Evolutionary conservation across 805 yeast species (phyloP).

Genomic region (Candida awuae): DNA sequence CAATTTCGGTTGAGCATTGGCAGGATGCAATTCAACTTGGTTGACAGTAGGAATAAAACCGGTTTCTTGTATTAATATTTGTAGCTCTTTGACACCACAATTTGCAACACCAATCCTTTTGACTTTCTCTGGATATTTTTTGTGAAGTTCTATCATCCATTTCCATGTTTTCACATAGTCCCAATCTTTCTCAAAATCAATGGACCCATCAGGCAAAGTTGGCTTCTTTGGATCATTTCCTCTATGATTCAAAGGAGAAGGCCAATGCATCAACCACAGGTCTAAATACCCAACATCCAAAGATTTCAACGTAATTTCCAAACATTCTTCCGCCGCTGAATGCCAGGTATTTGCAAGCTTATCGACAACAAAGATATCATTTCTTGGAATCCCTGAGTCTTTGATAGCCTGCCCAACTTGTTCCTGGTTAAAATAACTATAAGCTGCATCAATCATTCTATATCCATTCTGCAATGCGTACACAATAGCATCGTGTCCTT

Average conservation of each 20-base stretch:
- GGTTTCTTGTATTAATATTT: constrained; percentile 32
- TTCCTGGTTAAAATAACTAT: constrained; percentile 49
- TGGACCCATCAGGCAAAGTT: constrained; percentile 41
- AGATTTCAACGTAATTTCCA: constrained; percentile 33
- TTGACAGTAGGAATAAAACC: constrained; percentile 38
- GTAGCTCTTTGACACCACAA: constrained; percentile 45
- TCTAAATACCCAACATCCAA: constrained; percentile 42
- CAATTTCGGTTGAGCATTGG: constrained; percentile 37
- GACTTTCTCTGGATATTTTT: constrained; percentile 37
- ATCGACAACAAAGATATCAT: constrained; percentile 33
- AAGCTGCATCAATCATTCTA: constrained; percentile 68
- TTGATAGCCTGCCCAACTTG: constrained; percentile 53
- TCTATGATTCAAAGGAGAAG: constrained; percentile 28
- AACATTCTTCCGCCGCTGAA: constrained; percentile 34
- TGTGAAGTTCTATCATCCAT: constrained; percentile 63
- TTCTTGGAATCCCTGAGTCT: constrained; percentile 29
- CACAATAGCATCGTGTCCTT: constrained; percentile 38
- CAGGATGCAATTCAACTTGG: constrained; percentile 43
- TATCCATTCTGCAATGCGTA: constrained; percentile 58
- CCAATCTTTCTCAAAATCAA: constrained; percentile 17
- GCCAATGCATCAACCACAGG: constrained; percentile 45
- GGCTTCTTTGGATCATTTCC: constrained; percentile 45
- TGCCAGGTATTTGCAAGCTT: constrained; percentile 25
- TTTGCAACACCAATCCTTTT: constrained; percentile 56
- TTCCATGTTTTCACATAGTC: constrained; percentile 64